phyloP scores from a whole-genome alignment of 495 filamentous ascomycete species.

The Lasiosphaeria miniovina region DNA sequence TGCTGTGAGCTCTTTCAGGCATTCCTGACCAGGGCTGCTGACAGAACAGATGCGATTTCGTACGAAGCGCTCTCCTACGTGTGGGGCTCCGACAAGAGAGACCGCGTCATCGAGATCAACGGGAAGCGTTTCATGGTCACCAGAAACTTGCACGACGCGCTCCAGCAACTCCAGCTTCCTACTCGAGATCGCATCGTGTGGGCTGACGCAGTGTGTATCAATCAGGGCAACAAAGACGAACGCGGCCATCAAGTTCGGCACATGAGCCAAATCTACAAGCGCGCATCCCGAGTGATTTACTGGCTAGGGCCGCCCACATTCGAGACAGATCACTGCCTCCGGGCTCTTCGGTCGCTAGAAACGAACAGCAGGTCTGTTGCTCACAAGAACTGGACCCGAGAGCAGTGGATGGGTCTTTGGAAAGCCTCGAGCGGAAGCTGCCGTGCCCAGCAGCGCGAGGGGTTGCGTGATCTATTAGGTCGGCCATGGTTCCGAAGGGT shows the following conservation, averaged over 20 bases:
- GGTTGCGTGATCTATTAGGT: constrained; percentile 5
- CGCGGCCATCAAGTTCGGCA: neutral
- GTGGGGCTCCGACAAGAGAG: neutral
- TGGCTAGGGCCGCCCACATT: no score
- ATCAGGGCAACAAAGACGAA: no score
- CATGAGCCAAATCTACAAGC: no score
- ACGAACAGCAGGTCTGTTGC: neutral
- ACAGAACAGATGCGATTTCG: constrained; percentile 1
- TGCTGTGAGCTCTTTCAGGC: constrained; percentile 9
- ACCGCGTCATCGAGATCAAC: constrained; percentile 3
- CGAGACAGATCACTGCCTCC: no score
- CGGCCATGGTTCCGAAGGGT: constrained; percentile 23
- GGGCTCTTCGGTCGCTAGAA: no score
- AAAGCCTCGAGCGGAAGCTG: neutral
- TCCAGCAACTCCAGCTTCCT: neutral
- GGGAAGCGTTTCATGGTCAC: constrained; percentile 1
- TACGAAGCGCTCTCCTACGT: constrained; percentile 12
- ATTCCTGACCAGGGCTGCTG: neutral
- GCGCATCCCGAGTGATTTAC: no score
- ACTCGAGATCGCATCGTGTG: no score
- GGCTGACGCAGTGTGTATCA: no score
- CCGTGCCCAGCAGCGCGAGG: constrained; percentile 13
- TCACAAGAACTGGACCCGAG: neutral
- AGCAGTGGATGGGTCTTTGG: constrained; percentile 5
- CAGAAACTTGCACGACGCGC: constrained; percentile 5